Percentiles rank a stretch among this genome's conserved stretches.
Conservation (phyloP, 163 green algal species). For the Prototheca wickerhamii region DNA sequence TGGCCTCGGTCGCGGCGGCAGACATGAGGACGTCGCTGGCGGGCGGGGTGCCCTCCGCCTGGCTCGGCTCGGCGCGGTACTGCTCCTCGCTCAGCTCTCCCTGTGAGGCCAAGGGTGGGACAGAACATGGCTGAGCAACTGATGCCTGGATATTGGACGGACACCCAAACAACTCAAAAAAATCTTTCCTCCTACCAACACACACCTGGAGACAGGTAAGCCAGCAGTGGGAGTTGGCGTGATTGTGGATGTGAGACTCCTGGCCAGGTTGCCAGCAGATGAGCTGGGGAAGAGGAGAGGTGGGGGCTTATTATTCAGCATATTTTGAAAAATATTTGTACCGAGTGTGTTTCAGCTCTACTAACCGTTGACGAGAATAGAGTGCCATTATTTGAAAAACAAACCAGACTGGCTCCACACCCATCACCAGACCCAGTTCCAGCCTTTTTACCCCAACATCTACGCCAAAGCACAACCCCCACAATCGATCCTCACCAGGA, state of each 20-base stretch:
- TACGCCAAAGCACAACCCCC: not conserved
- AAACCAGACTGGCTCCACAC: not conserved
- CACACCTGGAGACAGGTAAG: conserved; percentile 3
- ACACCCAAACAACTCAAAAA: no score
- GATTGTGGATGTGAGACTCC: conserved; percentile 17
- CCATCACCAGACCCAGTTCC: not conserved
- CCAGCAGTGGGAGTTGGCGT: conserved; percentile 10
- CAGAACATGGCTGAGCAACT: no score
- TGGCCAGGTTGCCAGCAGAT: conserved; percentile 15
- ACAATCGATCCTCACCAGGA: conserved; percentile 22
- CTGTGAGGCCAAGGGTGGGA: no score
- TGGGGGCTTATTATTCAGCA: not conserved
- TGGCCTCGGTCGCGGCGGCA: not conserved
- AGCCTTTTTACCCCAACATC: not conserved
- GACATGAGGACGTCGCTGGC: not conserved
- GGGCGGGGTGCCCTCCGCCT: not conserved
- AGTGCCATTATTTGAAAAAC: not conserved
- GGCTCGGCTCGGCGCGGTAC: not conserved
- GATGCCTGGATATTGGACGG: no score
- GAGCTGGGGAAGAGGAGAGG: not conserved
- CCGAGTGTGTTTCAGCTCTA: not conserved
- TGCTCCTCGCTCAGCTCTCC: no score
- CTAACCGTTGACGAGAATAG: not conserved
- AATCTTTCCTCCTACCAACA: no score
- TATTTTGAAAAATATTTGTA: not conserved